Percentiles rank a stretch among this genome's conserved stretches.
These are phyloP conservation scores for Leptoxyphium fumago DNA, from an alignment of 2,329 filamentous ascomycete species.

Conservation along the genomic window DNA sequence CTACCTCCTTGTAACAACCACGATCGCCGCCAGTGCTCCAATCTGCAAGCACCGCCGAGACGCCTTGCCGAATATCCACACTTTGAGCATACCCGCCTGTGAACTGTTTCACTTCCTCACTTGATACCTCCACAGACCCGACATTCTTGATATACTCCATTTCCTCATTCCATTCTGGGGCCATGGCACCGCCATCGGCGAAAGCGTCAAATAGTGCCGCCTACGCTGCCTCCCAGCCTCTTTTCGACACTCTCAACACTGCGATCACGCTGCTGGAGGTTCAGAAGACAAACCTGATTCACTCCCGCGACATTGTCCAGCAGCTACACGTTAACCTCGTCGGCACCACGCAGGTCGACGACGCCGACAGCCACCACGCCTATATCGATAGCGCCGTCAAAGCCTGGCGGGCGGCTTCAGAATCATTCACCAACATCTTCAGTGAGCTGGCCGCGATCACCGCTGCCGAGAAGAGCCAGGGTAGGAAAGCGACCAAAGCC, in stretches of 20 bases:
- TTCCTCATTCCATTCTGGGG: background rate
- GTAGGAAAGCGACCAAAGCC: slow-evolving; percentile 7
- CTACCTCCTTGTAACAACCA: no score
- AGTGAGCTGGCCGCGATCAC: slow-evolving; percentile 12
- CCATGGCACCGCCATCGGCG: background rate
- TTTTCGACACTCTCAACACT: slow-evolving; percentile 15
- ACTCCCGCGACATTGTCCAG: slow-evolving; percentile 14
- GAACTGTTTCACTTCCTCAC: no score
- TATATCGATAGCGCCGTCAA: slow-evolving; percentile 15
- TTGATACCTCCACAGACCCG: no score
- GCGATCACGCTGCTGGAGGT: slow-evolving; percentile 7
- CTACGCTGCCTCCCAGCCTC: slow-evolving; percentile 16
- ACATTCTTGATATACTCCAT: no score
- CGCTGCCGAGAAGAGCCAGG: slow-evolving; percentile 12
- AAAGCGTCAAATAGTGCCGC: slow-evolving; percentile 7
- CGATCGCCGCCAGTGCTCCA: no score
- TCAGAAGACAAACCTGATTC: slow-evolving; percentile 11
- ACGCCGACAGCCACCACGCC: slow-evolving; percentile 8
- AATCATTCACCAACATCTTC: slow-evolving; percentile 15
- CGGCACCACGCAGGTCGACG: slow-evolving; percentile 6
- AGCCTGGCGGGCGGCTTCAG: slow-evolving; percentile 15
- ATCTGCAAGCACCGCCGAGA: no score
- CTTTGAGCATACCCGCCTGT: no score
- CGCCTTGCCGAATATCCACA: no score
- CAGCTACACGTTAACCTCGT: slow-evolving; percentile 15